Evolutionary conservation across 768 basidiomycete species (phyloP), one percentile per base, ranked within the genome.

Genomic region (Boletus fagicola): DNA sequence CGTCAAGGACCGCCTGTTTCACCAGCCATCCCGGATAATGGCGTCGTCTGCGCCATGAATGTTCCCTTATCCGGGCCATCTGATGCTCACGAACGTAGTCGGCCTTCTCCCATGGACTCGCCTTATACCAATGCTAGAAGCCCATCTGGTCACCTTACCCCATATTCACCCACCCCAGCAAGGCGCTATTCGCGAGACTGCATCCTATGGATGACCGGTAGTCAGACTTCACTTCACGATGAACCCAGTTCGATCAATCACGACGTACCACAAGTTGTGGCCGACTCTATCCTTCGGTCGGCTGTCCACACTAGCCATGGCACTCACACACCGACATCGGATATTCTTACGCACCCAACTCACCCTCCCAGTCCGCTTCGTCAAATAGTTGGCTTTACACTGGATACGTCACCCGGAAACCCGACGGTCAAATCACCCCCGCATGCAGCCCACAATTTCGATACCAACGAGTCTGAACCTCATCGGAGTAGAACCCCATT

Each of bases 121-220:
- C 57, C 59, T 18, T 66, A 62, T 20, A 45, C 36, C 28, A 54
- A 10, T 44, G 28, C 44, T n/a, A 62, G 57, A 40, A 64, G 65
- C 11, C 50, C 49, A 10, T 68, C 66, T 35, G 66, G 61, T 18
- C 67, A 68, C 26, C 61, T 70, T 16, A 4, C 38, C 4, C 66
- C 66, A 9, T 47, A 44, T 42, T 48, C 66, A 18, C 68, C 55
- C 5, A 11, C 45, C 36, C 58, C 53, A 8, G 47, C 55, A 51
- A 63, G 60, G 31, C 59, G 45, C 24, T 46, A 49, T 45, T 60
- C 66, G 1, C 59, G 44, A 44, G 57, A 52, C 15, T 4, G 28
- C 40, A 35, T 56, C 2, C 13, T 60, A 8, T 58, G 52, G 58
- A 51, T 59, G 18, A 10, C 39, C 18, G 47, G 57, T 22, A 62